These are phyloP conservation scores for Camillea tinctor DNA, from an alignment of 2,329 filamentous ascomycete genomes.

Conservation along the genomic window DNA sequence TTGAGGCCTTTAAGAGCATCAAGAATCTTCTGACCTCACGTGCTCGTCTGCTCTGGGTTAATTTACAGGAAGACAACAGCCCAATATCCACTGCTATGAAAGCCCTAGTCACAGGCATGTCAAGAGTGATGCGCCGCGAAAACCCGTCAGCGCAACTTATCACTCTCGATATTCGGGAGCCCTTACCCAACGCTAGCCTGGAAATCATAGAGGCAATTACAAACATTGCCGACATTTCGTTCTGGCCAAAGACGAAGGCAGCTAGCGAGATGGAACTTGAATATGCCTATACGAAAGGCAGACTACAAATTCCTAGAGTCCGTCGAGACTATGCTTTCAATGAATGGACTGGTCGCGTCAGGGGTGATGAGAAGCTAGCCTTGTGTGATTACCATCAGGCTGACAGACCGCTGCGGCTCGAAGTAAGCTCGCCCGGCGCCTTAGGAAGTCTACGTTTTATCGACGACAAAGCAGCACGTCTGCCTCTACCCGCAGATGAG, in stretches of 20 bases:
- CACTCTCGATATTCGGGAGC: constrained; percentile 9
- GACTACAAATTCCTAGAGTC: constrained; percentile 7
- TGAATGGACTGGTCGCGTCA: constrained; percentile 1
- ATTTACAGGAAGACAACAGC: constrained; percentile 1
- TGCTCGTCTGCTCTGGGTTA: constrained; percentile 11
- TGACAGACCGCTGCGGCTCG: constrained; percentile 10
- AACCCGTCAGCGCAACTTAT: constrained; percentile 7
- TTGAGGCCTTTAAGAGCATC: constrained; percentile 8
- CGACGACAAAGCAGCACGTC: constrained; percentile 8
- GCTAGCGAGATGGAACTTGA: not conserved
- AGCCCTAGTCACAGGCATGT: constrained; percentile 14
- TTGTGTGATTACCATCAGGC: constrained; percentile 8
- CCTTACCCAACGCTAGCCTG: not conserved
- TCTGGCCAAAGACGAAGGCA: not conserved
- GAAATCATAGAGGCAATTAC: constrained; percentile 1
- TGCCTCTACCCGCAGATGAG: constrained; percentile 14
- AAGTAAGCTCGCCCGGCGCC: constrained; percentile 16
- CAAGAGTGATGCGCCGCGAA: constrained; percentile 15
- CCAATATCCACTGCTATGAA: constrained; percentile 4
- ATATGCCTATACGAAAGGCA: constrained; percentile 5
- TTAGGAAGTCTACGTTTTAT: constrained; percentile 10
- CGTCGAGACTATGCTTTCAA: constrained; percentile 5
- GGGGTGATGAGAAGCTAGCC: constrained; percentile 9
- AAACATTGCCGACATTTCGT: constrained; percentile 1
- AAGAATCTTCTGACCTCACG: constrained; percentile 12